phyloP scores from a whole-genome alignment of 139 green algal genomes.

The Volvox reticuliferus region DNA sequence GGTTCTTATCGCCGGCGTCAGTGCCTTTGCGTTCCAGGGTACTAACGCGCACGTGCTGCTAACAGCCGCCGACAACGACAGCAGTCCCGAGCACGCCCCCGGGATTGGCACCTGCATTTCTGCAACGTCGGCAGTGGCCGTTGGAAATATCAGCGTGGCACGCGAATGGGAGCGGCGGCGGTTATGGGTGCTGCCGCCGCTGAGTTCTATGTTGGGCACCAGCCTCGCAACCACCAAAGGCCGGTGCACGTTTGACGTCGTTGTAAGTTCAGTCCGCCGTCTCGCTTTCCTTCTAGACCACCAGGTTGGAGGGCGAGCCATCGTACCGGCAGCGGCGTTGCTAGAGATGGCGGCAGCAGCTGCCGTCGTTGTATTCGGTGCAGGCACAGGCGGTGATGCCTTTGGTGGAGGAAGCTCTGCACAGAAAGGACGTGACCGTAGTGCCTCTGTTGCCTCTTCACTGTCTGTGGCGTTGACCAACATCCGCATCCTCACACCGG shows the following conservation, averaged over 20 bases:
- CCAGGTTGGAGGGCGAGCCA: conserved; percentile 47
- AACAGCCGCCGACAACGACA: neutral
- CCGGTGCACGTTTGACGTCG: conserved; percentile 43
- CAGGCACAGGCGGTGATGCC: neutral
- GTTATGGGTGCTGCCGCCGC: conserved; percentile 60
- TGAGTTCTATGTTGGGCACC: conserved; percentile 1
- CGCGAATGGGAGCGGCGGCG: conserved; percentile 57
- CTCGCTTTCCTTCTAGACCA: conserved; percentile 77
- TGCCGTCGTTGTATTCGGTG: neutral
- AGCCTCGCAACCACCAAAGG: neutral
- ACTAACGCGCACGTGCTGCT: conserved; percentile 83
- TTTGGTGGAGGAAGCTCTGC: neutral
- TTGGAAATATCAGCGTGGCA: neutral
- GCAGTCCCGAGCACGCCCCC: neutral
- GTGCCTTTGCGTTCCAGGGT: conserved; percentile 88
- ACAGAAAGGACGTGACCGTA: neutral
- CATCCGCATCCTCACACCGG: conserved; percentile 54
- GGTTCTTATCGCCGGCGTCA: conserved; percentile 61
- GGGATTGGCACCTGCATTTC: neutral
- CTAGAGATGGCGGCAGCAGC: conserved; percentile 70
- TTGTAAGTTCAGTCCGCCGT: neutral
- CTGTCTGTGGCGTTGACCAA: conserved; percentile 39
- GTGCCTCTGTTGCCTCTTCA: neutral
- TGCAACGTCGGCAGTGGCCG: neutral
- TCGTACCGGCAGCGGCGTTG: conserved; percentile 77